These are phyloP conservation scores for Penicillium sp. DNA, from an alignment of 2,329 filamentous ascomycete species.

Conservation along the genomic window DNA sequence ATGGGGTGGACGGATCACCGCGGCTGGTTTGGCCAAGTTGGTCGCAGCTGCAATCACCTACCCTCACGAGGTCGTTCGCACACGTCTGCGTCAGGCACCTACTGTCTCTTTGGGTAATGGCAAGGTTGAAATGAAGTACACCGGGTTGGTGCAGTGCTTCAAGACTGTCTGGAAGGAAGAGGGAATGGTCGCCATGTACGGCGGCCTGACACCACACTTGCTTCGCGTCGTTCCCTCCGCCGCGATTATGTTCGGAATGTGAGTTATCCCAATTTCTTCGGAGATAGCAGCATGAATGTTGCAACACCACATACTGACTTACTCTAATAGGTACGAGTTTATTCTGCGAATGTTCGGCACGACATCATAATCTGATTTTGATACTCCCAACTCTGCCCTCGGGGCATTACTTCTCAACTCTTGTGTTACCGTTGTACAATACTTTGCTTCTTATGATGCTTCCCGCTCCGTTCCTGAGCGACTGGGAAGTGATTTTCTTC, in stretches of 20 bases:
- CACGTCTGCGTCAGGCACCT: constrained; percentile 82
- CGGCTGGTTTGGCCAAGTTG: constrained; percentile 75
- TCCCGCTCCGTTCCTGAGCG: not conserved
- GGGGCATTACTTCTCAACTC: not conserved
- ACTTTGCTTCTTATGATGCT: not conserved
- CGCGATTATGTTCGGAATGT: constrained; percentile 96
- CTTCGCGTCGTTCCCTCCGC: constrained; percentile 88
- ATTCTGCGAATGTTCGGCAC: constrained; percentile 36
- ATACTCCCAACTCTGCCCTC: not conserved
- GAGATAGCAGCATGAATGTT: constrained; percentile 20
- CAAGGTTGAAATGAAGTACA: constrained; percentile 74
- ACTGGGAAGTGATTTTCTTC: not conserved
- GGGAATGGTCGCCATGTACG: constrained; percentile 80
- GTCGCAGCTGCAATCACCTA: constrained; percentile 82
- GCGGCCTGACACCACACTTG: constrained; percentile 86
- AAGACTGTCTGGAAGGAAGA: constrained; percentile 84
- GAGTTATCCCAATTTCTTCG: constrained; percentile 24
- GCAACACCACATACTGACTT: constrained; percentile 30
- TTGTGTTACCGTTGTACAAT: constrained; percentile 1
- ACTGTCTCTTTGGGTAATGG: constrained; percentile 67
- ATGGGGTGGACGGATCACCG: constrained; percentile 75
- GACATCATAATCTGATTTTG: constrained; percentile 26
- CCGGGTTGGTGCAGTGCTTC: constrained; percentile 84
- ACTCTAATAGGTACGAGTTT: constrained; percentile 35
- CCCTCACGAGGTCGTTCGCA: constrained; percentile 87